Conservation (phyloP, 2,329 filamentous ascomycete genomes). For the Alternaria triticina region DNA sequence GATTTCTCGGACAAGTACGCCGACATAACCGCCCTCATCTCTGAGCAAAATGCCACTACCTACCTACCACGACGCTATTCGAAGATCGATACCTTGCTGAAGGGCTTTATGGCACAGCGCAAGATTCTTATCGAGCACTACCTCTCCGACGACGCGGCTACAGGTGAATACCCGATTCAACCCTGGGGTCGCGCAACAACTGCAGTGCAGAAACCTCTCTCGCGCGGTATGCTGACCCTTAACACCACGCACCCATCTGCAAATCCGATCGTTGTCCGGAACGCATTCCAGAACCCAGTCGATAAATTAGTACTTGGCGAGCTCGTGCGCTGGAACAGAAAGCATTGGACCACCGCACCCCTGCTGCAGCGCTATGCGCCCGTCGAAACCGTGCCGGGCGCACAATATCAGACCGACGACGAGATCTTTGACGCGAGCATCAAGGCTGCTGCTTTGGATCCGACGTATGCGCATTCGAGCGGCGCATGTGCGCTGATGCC, state of each 20-base stretch:
- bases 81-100: slow-evolving; percentile 9
- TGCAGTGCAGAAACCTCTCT: slow-evolving; percentile 22
- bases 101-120: slow-evolving; percentile 16
- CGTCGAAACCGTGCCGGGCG: slow-evolving; percentile 35
- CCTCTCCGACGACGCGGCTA: slow-evolving; percentile 20
- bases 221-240: slow-evolving; percentile 43
- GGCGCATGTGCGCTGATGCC: slow-evolving; percentile 30
- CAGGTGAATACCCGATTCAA: slow-evolving; percentile 31
- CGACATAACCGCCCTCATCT: slow-evolving; percentile 9
- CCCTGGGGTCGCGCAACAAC: slow-evolving; percentile 14
- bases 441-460: slow-evolving; percentile 2
- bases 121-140: slow-evolving; percentile 13
- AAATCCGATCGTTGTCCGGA: slow-evolving; percentile 36
- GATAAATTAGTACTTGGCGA: slow-evolving; percentile 39
- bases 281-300: slow-evolving; percentile 39
- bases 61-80: slow-evolving; percentile 15
- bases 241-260: slow-evolving; percentile 39
- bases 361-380: slow-evolving; percentile 39
- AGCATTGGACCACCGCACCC: slow-evolving; percentile 32
- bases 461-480: slow-evolving; percentile 22
- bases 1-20: slow-evolving; percentile 13
- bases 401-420: slow-evolving; percentile 23
- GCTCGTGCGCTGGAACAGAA: slow-evolving; percentile 40
- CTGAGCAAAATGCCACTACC: slow-evolving; percentile 9
- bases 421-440: slow-evolving; percentile 17